Conservation (phyloP, 352 stramenopile genomes). For the Albugo candida region DNA sequence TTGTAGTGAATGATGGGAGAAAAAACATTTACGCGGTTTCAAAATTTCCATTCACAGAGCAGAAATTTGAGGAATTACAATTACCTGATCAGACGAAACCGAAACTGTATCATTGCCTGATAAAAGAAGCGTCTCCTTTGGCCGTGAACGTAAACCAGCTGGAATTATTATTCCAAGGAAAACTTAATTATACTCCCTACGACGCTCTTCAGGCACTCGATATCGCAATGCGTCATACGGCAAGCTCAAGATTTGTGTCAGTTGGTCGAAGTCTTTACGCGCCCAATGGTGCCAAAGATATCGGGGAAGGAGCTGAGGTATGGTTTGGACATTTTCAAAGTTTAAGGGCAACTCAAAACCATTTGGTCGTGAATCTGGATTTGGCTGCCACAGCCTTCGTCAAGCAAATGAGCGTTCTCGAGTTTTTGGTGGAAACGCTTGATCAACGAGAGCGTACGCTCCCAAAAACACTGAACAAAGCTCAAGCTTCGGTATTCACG, state of each 20-base stretch:
- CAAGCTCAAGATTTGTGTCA: constrained; percentile 23
- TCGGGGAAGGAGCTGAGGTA: constrained; percentile 38
- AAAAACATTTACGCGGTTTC: constrained; percentile 36
- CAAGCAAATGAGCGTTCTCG: constrained; percentile 26
- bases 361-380: constrained; percentile 48
- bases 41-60: constrained; percentile 21
- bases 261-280: constrained; percentile 43
- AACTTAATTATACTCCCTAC: constrained; percentile 53
- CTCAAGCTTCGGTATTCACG: constrained; percentile 23
- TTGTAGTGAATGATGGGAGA: constrained; percentile 25
- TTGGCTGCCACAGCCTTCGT: constrained; percentile 53
- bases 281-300: constrained; percentile 13
- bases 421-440: constrained; percentile 23
- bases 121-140: constrained; percentile 34
- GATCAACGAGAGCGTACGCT: constrained; percentile 8
- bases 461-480: constrained; percentile 15
- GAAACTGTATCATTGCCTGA: constrained; percentile 19
- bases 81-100: constrained; percentile 24
- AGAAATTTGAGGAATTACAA: constrained; percentile 17
- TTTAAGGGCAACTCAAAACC: constrained; percentile 37
- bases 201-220: constrained; percentile 54
- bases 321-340: constrained; percentile 68
- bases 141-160: constrained; percentile 46
- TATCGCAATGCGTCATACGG: constrained; percentile 38
- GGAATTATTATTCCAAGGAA: constrained; percentile 23